Evolutionary conservation across 1,284 basidiomycete species (phyloP).

Genomic region (Rhodofomes roseus): DNA sequence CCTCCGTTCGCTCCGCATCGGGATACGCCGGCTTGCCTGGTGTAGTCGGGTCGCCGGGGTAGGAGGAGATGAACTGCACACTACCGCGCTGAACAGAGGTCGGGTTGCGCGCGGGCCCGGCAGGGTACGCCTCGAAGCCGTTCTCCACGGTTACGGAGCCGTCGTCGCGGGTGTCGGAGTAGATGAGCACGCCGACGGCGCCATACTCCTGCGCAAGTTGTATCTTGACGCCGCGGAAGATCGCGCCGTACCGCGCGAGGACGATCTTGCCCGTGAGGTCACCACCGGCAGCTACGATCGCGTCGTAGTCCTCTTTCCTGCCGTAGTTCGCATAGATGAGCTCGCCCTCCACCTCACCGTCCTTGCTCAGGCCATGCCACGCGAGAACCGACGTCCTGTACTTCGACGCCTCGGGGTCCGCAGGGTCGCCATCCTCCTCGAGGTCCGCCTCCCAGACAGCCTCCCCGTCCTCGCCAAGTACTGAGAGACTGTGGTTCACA

Average conservation of each 20-base stretch:
- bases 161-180: slow-evolving; percentile 88
- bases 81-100: slow-evolving; percentile 84
- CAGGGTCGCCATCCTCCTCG: slow-evolving; percentile 62
- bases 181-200: slow-evolving; percentile 74
- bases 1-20: slow-evolving; percentile 70
- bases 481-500: slow-evolving; percentile 56
- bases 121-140: slow-evolving; percentile 74
- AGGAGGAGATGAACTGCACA: slow-evolving; percentile 78
- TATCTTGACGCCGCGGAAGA: slow-evolving; percentile 78
- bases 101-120: slow-evolving; percentile 86
- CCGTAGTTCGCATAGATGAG: slow-evolving; percentile 86
- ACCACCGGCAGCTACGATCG: slow-evolving; percentile 45
- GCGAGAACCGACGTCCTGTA: slow-evolving; percentile 56
- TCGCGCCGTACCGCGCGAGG: slow-evolving; percentile 78
- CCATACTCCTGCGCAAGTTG: slow-evolving; percentile 84
- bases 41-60: slow-evolving; percentile 86
- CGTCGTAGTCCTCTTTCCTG: slow-evolving; percentile 50
- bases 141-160: slow-evolving; percentile 79
- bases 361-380: slow-evolving; percentile 69
- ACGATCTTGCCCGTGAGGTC: slow-evolving; percentile 81
- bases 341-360: slow-evolving; percentile 63
- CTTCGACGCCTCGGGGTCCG: slow-evolving; percentile 59
- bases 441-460: slow-evolving; percentile 69
- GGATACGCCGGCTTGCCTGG: slow-evolving; percentile 87
- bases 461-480: slow-evolving; percentile 52